Evolutionary conservation across 2,329 filamentous ascomycete genomes (phyloP).

Genomic region (Hymenoscyphus fructigenus): DNA sequence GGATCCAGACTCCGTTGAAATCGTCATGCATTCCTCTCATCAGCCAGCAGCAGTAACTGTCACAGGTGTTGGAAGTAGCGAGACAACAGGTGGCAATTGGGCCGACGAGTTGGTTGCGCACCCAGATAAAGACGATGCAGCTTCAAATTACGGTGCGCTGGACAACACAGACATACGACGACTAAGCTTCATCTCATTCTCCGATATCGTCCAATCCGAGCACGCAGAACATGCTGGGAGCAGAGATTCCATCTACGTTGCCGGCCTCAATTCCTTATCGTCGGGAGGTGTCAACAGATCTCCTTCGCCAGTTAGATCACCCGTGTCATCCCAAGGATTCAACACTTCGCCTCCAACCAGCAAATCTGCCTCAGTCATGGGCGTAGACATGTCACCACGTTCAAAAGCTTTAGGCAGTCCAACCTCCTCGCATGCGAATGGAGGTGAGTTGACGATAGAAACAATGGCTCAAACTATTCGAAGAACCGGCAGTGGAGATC

Average conservation of each 20-base stretch:
- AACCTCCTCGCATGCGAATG: conserved; percentile 52
- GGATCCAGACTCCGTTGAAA: conserved; percentile 87
- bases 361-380: conserved; percentile 72
- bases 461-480: conserved; percentile 89
- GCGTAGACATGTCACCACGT: conserved; percentile 67
- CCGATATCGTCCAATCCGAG: conserved; percentile 87
- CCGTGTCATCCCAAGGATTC: conserved; percentile 68
- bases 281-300: conserved; percentile 61
- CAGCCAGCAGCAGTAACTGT: conserved; percentile 74
- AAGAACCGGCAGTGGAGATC: conserved; percentile 80
- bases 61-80: conserved; percentile 46
- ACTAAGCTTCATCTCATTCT: conserved; percentile 93
- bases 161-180: conserved; percentile 78
- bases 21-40: conserved; percentile 82
- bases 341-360: conserved; percentile 74
- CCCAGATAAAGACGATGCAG: conserved; percentile 57
- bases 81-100: conserved; percentile 36
- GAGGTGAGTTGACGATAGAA: conserved; percentile 80
- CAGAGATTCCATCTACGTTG: conserved; percentile 68
- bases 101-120: conserved; percentile 50
- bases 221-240: conserved; percentile 63
- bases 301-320: conserved; percentile 77
- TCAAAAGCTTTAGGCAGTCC: conserved; percentile 62
- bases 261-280: conserved; percentile 62
- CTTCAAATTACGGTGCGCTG: conserved; percentile 74